Evolutionary conservation across 305 asterid species (phyloP), one percentile per base, ranked within the genome.

Genomic region (Euphrasia arctica): DNA sequence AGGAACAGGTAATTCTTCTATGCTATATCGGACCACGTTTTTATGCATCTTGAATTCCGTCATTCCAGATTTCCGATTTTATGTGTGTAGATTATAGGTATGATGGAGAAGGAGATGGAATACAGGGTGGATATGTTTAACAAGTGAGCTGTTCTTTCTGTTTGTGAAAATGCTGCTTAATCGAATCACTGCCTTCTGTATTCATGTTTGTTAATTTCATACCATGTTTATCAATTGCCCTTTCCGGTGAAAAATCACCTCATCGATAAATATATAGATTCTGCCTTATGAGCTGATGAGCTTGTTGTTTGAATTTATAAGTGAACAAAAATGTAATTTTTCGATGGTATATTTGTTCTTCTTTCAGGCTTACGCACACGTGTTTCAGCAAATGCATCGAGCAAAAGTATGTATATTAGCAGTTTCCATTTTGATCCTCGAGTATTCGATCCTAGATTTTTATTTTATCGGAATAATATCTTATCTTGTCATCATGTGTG

Each of bases 51-150:
- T 7, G 54, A n/a, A 3, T 3, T 48, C 22, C 7, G 52, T 2
- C 6, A 47, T 47, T 47, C 6, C 13, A 3, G 39, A 9, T 56
- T 10, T 28, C 8, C 4, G 54, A 48, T 48, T 48, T 6, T 48
- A 5, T 14, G 14, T 48, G 14, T 12, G 14, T n/a, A 90, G 94
- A 75, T 90, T 27, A 80, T 83, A 73, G 86, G 83, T 18, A 83
- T 85, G 91, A 89, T 89, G 63, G 97, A 87, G 82, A 87, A 85
- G 75, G 95, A 90, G 75, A 90, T 90, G 97, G 97, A 90, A 65
- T 87, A 90, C 54, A 77, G 94, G 72, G 95, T 87, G 34, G 97
- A 90, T 29, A 73, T 90, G 89, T 90, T 90, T 75, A 90, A 85
- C 95, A 87, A 87, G 97, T 87, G 72, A 66, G 89, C 55, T 9